Percentiles rank a stretch among this genome's conserved stretches.
Evolutionary conservation across 2,329 filamentous ascomycete species (phyloP).

Genomic region (Arthrobotrys conoides): DNA sequence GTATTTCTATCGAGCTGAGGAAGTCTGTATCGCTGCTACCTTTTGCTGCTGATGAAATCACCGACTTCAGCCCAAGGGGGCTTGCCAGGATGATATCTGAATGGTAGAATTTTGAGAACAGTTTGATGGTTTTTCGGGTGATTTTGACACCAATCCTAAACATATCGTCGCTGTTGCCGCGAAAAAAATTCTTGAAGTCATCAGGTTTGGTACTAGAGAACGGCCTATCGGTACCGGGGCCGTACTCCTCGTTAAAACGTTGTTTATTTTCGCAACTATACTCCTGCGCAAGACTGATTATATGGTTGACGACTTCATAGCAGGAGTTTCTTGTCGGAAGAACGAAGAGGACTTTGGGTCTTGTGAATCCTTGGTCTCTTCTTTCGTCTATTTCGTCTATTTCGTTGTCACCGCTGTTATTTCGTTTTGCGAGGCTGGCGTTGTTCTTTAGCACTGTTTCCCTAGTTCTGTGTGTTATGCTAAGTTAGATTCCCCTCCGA

Average conservation of each 20-base stretch:
- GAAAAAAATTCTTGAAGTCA: constrained; percentile 90
- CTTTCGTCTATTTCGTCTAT: constrained; percentile 74
- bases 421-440: constrained; percentile 78
- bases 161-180: constrained; percentile 96
- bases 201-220: constrained; percentile 82
- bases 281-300: constrained; percentile 81
- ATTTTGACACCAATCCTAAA: constrained; percentile 97
- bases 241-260: constrained; percentile 87
- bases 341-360: constrained; percentile 92
- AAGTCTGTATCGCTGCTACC: constrained; percentile 83
- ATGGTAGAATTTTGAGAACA: constrained; percentile 94
- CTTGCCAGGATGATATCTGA: constrained; percentile 95
- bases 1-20: constrained; percentile 90
- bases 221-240: constrained; percentile 73
- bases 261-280: constrained; percentile 97
- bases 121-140: constrained; percentile 94
- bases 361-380: constrained; percentile 92
- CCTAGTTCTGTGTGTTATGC: constrained; percentile 74
- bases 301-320: constrained; percentile 81
- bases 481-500: constrained; percentile 10
- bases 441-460: constrained; percentile 95
- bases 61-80: constrained; percentile 88
- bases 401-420: constrained; percentile 72
- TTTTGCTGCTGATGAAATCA: constrained; percentile 83
- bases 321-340: constrained; percentile 90